Evolutionary conservation across 2,329 filamentous ascomycete genomes (phyloP).

Genomic region (Aspergillus thermomutatus): DNA sequence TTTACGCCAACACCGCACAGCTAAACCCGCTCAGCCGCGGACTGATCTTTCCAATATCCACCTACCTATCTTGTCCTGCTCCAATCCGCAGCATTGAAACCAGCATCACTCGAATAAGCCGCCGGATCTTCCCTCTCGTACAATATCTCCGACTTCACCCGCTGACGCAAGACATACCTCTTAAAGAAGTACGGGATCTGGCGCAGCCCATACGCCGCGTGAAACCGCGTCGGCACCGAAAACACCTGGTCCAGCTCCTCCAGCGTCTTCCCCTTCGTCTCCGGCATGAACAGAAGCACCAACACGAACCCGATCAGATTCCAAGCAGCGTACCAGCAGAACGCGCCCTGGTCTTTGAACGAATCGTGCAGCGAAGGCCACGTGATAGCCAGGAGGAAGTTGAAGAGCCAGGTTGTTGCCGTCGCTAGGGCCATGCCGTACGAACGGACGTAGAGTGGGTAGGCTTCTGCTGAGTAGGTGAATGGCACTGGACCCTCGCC

Average conservation of each 20-base stretch:
- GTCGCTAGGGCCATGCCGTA: conserved; percentile 63
- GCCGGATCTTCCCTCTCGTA: conserved; percentile 33
- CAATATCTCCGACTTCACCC: conserved; percentile 36
- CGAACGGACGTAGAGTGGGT: conserved; percentile 61
- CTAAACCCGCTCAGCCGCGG: too few relatives aligned
- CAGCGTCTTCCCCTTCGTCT: conserved; percentile 42
- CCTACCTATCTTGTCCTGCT: background rate
- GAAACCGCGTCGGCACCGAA: conserved; percentile 46
- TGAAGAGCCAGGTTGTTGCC: conserved; percentile 60
- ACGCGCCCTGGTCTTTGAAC: conserved; percentile 51
- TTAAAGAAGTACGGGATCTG: conserved; percentile 37
- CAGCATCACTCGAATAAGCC: conserved; percentile 17
- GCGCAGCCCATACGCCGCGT: conserved; percentile 38
- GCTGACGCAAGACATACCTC: conserved; percentile 35
- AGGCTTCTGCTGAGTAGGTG: conserved; percentile 65
- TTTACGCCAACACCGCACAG: background rate
- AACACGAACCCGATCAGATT: conserved; percentile 45
- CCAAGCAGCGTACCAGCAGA: conserved; percentile 49
- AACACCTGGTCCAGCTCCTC: conserved; percentile 54
- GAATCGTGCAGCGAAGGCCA: conserved; percentile 50
- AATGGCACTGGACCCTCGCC: conserved; percentile 65
- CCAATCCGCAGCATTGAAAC: conserved; percentile 20
- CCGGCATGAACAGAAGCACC: conserved; percentile 41
- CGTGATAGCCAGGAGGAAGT: conserved; percentile 51
- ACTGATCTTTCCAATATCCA: background rate